These are phyloP conservation scores for Mycena galericulata DNA, from an alignment of 768 basidiomycete species.

Conservation along the genomic window DNA sequence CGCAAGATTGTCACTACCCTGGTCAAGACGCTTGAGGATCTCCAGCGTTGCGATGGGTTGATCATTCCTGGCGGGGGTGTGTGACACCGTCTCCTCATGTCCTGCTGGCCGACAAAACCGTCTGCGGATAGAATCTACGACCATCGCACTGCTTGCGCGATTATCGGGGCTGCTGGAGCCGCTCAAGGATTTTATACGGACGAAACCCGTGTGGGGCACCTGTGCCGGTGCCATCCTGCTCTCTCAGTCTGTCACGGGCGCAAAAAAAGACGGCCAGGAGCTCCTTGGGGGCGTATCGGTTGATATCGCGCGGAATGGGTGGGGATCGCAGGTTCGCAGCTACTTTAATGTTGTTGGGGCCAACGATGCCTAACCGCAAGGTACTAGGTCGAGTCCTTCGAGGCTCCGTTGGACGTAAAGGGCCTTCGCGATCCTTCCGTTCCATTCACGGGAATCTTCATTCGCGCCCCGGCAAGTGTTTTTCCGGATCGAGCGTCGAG, in stretches of 20 bases:
- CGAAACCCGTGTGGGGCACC: slow-evolving; percentile 92
- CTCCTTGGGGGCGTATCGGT: slow-evolving; percentile 85
- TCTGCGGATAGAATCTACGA: slow-evolving; percentile 80
- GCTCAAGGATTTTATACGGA: slow-evolving; percentile 75
- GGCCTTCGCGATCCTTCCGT: slow-evolving; percentile 68
- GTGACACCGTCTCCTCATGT: slow-evolving; percentile 31
- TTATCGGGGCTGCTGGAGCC: slow-evolving; percentile 85
- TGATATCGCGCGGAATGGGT: slow-evolving; percentile 88
- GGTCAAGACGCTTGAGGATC: slow-evolving; percentile 82
- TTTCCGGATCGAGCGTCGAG: slow-evolving; percentile 7
- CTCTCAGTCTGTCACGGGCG: slow-evolving; percentile 76
- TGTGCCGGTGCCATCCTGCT: slow-evolving; percentile 96
- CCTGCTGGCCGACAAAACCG: neutral
- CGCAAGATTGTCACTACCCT: slow-evolving; percentile 61
- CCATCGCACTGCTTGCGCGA: slow-evolving; percentile 83
- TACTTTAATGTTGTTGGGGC: neutral
- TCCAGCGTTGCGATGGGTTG: slow-evolving; percentile 81
- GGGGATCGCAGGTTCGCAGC: slow-evolving; percentile 87
- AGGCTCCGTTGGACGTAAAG: slow-evolving; percentile 75
- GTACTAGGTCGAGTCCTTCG: slow-evolving; percentile 88
- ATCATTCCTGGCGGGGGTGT: slow-evolving; percentile 94
- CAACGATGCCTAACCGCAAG: neutral
- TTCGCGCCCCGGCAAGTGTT: slow-evolving; percentile 85
- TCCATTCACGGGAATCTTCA: slow-evolving; percentile 89
- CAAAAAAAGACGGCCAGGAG: slow-evolving; percentile 91